phyloP scores from a whole-genome alignment of 2,329 filamentous ascomycete genomes.

The Fusarium robinianum region DNA sequence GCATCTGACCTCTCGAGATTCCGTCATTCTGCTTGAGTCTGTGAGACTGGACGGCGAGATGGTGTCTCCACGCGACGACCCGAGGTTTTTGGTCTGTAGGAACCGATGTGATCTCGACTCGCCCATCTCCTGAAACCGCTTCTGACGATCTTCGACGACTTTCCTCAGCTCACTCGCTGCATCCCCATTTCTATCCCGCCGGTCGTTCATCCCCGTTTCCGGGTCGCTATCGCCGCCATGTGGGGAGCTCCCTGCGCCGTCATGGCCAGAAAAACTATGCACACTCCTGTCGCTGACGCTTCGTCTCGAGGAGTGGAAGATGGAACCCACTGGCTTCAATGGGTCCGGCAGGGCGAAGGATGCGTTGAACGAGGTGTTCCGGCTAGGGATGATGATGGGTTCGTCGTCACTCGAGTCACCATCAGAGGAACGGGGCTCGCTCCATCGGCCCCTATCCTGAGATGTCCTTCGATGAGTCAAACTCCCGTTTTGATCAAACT shows the following conservation, averaged over 20 bases:
- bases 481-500: conserved; percentile 32
- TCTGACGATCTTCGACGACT: conserved; percentile 58
- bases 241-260: conserved; percentile 43
- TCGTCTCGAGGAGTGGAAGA: conserved; percentile 52
- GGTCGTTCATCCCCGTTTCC: conserved; percentile 60
- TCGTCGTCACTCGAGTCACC: conserved; percentile 66
- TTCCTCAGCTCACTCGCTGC: conserved; percentile 65
- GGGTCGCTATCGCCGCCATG: conserved; percentile 60
- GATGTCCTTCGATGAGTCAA: conserved; percentile 39
- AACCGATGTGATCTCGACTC: conserved; percentile 43
- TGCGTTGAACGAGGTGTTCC: conserved; percentile 55
- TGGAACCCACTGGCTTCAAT: conserved; percentile 52
- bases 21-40: conserved; percentile 51
- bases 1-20: conserved; percentile 57
- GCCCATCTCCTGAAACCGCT: conserved; percentile 42
- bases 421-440: conserved; percentile 53
- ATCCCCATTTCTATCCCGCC: conserved; percentile 53
- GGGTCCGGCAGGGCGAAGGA: conserved; percentile 64
- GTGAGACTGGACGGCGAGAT: conserved; percentile 58
- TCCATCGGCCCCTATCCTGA: conserved; percentile 36
- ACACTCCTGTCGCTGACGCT: conserved; percentile 57
- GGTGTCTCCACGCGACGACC: conserved; percentile 44
- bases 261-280: conserved; percentile 44
- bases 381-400: conserved; percentile 66
- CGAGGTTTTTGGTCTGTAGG: conserved; percentile 38